Percentiles rank a stretch among this genome's conserved stretches.
Conservation (phyloP, 805 yeast species). For the Debaryomyces prosopidis region DNA sequence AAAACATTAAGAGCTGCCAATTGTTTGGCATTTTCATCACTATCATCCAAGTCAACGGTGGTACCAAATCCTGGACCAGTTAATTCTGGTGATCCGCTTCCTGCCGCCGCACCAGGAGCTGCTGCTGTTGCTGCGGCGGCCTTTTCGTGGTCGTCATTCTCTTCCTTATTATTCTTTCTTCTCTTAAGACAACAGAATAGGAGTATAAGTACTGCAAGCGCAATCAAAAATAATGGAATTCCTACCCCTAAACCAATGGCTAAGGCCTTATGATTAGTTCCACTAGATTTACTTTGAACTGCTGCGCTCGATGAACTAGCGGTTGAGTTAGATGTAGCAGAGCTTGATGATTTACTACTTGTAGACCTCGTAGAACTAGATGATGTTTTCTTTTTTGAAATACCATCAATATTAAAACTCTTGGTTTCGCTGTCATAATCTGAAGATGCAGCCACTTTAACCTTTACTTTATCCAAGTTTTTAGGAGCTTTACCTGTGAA, state of each 20-base stretch:
- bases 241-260: slow-evolving; percentile 93
- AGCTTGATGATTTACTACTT: slow-evolving; percentile 27
- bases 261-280: slow-evolving; percentile 47
- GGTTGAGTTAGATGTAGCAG: slow-evolving; percentile 27
- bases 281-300: slow-evolving; percentile 4
- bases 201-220: slow-evolving; percentile 50
- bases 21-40: slow-evolving; percentile 32
- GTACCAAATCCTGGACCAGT: slow-evolving; percentile 38
- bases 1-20: slow-evolving; percentile 52
- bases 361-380: slow-evolving; percentile 25
- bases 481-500: slow-evolving; percentile 63
- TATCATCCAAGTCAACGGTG: slow-evolving; percentile 26
- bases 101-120: slow-evolving; percentile 19
- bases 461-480: slow-evolving; percentile 22
- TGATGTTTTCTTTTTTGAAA: slow-evolving; percentile 26
- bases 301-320: slow-evolving; percentile 20
- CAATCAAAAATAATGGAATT: slow-evolving; percentile 59
- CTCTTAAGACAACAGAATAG: slow-evolving; percentile 52
- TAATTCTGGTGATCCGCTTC: slow-evolving; percentile 13
- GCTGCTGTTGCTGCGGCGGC: slow-evolving; percentile 18
- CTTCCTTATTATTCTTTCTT: slow-evolving; percentile 23
- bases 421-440: slow-evolving; percentile 27
- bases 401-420: slow-evolving; percentile 56
- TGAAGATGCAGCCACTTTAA: slow-evolving; percentile 31
- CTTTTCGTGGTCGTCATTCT: slow-evolving; percentile 9